A percentile compares a stretch with the other conserved stretches of the same genome.
Conservation (phyloP, 2,329 filamentous ascomycete genomes). For the Cladorrhinum sp. region DNA sequence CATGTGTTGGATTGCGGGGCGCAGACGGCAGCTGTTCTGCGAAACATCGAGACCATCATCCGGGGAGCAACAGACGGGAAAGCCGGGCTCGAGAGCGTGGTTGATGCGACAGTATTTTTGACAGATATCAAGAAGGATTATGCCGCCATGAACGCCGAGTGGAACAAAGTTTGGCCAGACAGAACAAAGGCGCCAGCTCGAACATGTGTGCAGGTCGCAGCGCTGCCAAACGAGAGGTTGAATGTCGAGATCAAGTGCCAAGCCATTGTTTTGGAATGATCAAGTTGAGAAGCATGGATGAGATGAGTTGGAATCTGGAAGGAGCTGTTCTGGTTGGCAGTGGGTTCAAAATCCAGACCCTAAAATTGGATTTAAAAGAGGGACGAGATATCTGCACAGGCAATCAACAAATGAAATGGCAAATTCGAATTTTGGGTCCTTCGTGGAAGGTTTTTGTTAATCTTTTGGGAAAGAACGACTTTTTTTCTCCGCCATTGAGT, state of each 20-base stretch:
- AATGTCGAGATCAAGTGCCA: slow-evolving; percentile 36
- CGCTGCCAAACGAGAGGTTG: slow-evolving; percentile 32
- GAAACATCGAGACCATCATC: slow-evolving; percentile 33
- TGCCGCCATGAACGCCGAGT: slow-evolving; percentile 35
- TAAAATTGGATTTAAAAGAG: too few relatives aligned
- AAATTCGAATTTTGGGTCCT: too few relatives aligned
- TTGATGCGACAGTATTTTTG: slow-evolving; percentile 36
- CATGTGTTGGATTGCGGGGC: slow-evolving; percentile 31
- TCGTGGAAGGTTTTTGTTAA: too few relatives aligned
- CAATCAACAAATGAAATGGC: background rate
- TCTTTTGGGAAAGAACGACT: background rate
- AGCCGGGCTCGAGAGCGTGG: slow-evolving; percentile 31
- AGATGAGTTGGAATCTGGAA: background rate
- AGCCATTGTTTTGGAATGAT: slow-evolving; percentile 14
- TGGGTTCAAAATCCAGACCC: too few relatives aligned
- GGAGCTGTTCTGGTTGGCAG: too few relatives aligned
- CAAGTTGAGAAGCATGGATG: background rate
- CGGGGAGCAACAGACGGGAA: slow-evolving; percentile 31
- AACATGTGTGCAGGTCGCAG: slow-evolving; percentile 35
- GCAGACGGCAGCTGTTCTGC: slow-evolving; percentile 35
- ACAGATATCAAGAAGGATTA: slow-evolving; percentile 33
- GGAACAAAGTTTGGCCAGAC: slow-evolving; percentile 36
- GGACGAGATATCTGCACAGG: background rate
- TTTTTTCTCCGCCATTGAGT: too few relatives aligned
- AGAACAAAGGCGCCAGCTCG: slow-evolving; percentile 32